Evolutionary conservation across 2,329 filamentous ascomycete species (phyloP), one percentile per base, ranked within the genome.

Genomic region (Aureobasidium pullulans): DNA sequence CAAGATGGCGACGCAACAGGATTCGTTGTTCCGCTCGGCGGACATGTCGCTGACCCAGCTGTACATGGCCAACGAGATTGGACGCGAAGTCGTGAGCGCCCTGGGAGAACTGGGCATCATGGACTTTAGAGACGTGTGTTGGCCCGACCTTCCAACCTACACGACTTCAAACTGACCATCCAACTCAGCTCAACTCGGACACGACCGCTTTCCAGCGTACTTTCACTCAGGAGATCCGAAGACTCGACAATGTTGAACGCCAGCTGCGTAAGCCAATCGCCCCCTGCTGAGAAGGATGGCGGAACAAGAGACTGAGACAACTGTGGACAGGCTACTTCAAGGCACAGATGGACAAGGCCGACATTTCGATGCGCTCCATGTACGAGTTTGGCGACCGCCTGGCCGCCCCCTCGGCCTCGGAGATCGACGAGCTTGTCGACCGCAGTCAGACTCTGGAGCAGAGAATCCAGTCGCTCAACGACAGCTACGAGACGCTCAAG

Each of bases 31-130:
- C 86, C 93, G 95, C 84, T 99, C 94, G 74, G 90, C 91, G 89
- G 90, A 96, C 77, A 99, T 99, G 94, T 96, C 91, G 83, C 88
- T 99, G 87, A 96, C 96, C 71, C 94, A 99, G 86, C 88, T 99
- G 71, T 99, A 97, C 78, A 95, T 99, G 70, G 90, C 94, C 71
- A 97, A 96, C 74, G 94, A 99, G 81, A 97, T 99, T 68, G 93
- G 94, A 68, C 86, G 94, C 72, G 95, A 99, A 79, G 93, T 96
- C 69, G 92, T 97, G 64, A 96, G 92, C 72, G 93, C 93, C 60
- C 81, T 99, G 65, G 94, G 94, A 72, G 94, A 99, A 82, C 84
- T 99, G 70, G 94, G 94, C 61, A 84, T 94, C 70, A 92, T 97
- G 74, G 92, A 97, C 76, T 99, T 99, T 73, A 85, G 94, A 77